A percentile compares a stretch with the other conserved stretches of the same genome.
These are phyloP conservation scores for Coffea eugenioides DNA, from an alignment of 257 asterid species.

Conservation along the genomic window DNA sequence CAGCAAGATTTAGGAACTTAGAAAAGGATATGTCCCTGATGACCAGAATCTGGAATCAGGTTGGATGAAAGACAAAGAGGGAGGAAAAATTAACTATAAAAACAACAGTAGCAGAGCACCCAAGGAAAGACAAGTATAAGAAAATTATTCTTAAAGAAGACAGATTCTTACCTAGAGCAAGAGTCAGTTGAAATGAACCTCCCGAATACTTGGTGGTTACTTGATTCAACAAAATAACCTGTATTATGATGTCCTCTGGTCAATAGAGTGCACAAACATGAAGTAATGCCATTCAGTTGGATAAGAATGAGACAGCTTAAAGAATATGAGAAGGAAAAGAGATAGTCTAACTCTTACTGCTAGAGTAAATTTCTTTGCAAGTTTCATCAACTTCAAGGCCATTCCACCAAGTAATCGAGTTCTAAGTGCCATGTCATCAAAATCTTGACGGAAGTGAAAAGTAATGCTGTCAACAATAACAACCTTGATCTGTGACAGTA, in stretches of 20 bases:
- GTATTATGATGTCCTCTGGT: conserved; percentile 31
- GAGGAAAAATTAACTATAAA: too few species aligned
- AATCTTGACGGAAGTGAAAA: conserved; percentile 95
- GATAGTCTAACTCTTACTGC: conserved; percentile 58
- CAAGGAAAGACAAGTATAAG: background rate
- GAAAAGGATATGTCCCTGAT: background rate
- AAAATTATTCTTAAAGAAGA: background rate
- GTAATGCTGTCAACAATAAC: conserved; percentile 86
- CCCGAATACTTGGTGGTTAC: conserved; percentile 76
- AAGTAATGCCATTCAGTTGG: background rate
- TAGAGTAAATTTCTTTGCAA: conserved; percentile 67
- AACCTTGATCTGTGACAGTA: conserved; percentile 64
- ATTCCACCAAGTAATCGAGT: conserved; percentile 84
- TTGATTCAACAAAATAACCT: conserved; percentile 86
- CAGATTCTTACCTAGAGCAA: conserved; percentile 75
- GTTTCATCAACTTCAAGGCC: conserved; percentile 88
- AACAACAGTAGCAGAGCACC: background rate
- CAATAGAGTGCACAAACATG: background rate
- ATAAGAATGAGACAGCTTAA: background rate
- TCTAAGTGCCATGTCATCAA: conserved; percentile 91
- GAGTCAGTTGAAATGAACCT: conserved; percentile 84
- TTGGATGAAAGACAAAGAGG: background rate
- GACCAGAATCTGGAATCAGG: background rate
- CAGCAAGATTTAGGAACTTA: conserved; percentile 20
- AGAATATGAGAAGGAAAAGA: background rate